phyloP scores from a whole-genome alignment of 805 yeast genomes.

The Jamesozyma rosinii region DNA sequence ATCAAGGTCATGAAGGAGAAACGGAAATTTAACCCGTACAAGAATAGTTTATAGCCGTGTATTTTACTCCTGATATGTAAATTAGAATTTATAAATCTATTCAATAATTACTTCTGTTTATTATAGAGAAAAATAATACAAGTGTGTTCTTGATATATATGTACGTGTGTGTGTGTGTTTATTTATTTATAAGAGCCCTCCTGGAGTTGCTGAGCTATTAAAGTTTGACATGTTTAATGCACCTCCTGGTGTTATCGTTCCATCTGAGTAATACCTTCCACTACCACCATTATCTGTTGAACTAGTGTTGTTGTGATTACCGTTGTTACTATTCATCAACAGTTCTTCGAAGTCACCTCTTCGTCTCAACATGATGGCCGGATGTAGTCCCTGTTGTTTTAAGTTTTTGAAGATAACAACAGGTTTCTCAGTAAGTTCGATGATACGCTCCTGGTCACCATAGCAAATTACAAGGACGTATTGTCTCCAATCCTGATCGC shows the following conservation, averaged over 20 bases:
- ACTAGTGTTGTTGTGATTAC: neutral
- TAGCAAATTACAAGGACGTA: constrained; percentile 84
- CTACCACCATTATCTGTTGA: neutral
- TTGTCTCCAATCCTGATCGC: constrained; percentile 73
- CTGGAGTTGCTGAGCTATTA: constrained; percentile 21
- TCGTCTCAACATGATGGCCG: constrained; percentile 86
- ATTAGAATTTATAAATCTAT: too few relatives aligned
- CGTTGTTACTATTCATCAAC: constrained; percentile 12
- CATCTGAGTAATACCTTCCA: constrained; percentile 8
- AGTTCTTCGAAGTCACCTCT: constrained; percentile 45
- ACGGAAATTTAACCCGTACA: constrained; percentile 80
- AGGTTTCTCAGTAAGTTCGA: constrained; percentile 81
- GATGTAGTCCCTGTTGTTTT: constrained; percentile 76
- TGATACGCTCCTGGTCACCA: constrained; percentile 79
- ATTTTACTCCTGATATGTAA: too few relatives aligned
- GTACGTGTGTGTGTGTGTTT: neutral
- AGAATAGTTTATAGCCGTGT: constrained; percentile 10
- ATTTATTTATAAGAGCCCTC: constrained; percentile 19
- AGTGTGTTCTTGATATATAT: too few relatives aligned
- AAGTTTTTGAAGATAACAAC: constrained; percentile 76
- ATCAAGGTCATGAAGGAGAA: constrained; percentile 70
- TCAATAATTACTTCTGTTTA: too few relatives aligned
- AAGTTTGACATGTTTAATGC: neutral
- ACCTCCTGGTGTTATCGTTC: constrained; percentile 19
- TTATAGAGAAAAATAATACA: too few relatives aligned